Evolutionary conservation across 768 basidiomycete species (phyloP), one percentile per base, ranked within the genome.

Genomic region (Porpolomopsis calyptriformis): DNA sequence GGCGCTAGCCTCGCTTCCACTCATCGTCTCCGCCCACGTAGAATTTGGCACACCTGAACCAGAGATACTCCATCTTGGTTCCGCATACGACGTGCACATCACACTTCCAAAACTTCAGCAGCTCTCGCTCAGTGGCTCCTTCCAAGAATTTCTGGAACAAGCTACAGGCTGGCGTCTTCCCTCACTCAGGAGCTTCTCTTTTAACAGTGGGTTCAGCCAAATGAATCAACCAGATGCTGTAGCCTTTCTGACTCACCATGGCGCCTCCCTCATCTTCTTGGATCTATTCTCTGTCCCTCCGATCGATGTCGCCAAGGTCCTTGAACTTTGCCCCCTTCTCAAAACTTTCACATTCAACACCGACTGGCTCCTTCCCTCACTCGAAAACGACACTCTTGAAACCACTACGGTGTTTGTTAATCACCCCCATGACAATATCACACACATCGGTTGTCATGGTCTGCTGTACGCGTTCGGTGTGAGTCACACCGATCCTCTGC

Each of bases 401-500:
- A 52, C 49, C 19, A 63, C 58, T 49, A 68, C 63, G 49, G 56
- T 60, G 24, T 60, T 81, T 7, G 70, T 72, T 8, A 65, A 68
- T 45, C 64, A 63, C 8, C 80, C 82, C 2, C 84, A 82, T 49
- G 55, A 61, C 8, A 71, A 71, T 34, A 73, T 87, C 50, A 69
- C 58, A 0, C 71, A 74, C 31, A 74, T 87, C 24, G 85, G 85
- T 0, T 68, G 84, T 12, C 81, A 87, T 53, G 81, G 82, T 7
- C 69, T 85, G 8, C 61, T 70, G 43, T 71, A 78, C 49, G 82
- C 85, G 0, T 87, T 87, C 54, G 80, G 80, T 1, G 79, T 77
- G 14, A 64, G 59, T 22, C 66, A 66, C 51, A 62, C 69, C 10
- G 70, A 73, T 50, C 69, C 72, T 1, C 59, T 76, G 26, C 63